A percentile compares a stretch with the other conserved stretches of the same genome.
Evolutionary conservation across 495 filamentous ascomycete species (phyloP).

Genomic region (Penicillium egyptiacum): DNA sequence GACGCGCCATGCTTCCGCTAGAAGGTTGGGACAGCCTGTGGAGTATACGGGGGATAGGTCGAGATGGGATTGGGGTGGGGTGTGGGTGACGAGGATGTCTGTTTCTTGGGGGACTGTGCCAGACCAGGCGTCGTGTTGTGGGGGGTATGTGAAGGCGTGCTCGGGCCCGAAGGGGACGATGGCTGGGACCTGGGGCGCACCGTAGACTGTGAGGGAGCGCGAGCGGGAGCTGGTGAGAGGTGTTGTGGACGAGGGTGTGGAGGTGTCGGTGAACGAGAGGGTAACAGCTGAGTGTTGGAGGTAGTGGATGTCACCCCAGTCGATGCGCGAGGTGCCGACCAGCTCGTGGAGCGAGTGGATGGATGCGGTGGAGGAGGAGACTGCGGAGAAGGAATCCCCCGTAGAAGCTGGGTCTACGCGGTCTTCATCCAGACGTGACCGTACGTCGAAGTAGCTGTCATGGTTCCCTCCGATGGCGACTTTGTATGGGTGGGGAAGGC

Average conservation of each 20-base stretch:
- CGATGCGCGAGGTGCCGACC: slow-evolving; percentile 38
- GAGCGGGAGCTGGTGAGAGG: slow-evolving; percentile 20
- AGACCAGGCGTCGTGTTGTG: slow-evolving; percentile 61
- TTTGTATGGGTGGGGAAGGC: slow-evolving; percentile 72
- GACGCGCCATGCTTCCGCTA: slow-evolving; percentile 75
- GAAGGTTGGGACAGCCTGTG: slow-evolving; percentile 72
- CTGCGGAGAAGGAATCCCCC: slow-evolving; percentile 24
- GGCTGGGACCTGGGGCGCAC: slow-evolving; percentile 63
- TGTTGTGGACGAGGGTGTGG: slow-evolving; percentile 17
- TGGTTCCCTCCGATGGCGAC: slow-evolving; percentile 89
- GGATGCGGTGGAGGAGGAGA: slow-evolving; percentile 45
- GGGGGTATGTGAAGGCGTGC: slow-evolving; percentile 67
- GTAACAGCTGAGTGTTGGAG: slow-evolving; percentile 60
- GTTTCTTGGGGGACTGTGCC: slow-evolving; percentile 68
- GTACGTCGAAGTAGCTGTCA: slow-evolving; percentile 74
- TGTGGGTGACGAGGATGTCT: slow-evolving; percentile 86
- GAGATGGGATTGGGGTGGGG: slow-evolving; percentile 66
- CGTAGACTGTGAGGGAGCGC: slow-evolving; percentile 56
- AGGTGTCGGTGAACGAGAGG: slow-evolving; percentile 43
- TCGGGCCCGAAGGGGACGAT: slow-evolving; percentile 54
- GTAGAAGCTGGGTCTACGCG: slow-evolving; percentile 25
- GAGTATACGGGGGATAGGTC: slow-evolving; percentile 59
- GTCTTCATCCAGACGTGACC: slow-evolving; percentile 46
- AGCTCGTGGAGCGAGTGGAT: slow-evolving; percentile 43
- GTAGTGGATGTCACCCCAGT: slow-evolving; percentile 62